These are phyloP conservation scores for Jatropha podagrica DNA, from an alignment of 441 rosid genomes.

Conservation along the genomic window DNA sequence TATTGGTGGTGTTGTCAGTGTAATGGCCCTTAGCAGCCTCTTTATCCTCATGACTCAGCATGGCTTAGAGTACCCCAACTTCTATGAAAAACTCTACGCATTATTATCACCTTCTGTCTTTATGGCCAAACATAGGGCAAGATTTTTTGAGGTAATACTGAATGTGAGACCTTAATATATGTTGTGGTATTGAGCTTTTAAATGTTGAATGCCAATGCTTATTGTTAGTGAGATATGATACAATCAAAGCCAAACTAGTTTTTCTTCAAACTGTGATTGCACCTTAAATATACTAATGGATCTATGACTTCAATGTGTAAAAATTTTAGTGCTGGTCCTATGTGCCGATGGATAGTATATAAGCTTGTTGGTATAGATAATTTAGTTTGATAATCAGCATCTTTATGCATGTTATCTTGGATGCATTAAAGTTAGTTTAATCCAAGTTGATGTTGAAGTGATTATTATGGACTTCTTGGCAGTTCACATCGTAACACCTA, in stretches of 20 bases:
- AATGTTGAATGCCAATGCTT: neutral
- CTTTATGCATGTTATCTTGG: neutral
- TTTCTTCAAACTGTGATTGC: neutral
- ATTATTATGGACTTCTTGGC: neutral
- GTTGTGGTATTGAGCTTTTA: neutral
- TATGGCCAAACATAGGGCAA: conserved; percentile 88
- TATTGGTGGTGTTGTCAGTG: conserved; percentile 92
- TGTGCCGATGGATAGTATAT: neutral
- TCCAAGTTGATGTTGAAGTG: neutral
- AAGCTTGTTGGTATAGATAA: neutral
- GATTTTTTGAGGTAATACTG: conserved; percentile 73
- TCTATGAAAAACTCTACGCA: conserved; percentile 81
- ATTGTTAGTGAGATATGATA: neutral
- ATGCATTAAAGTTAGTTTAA: conserved; percentile 13
- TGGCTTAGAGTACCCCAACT: conserved; percentile 86
- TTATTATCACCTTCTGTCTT: conserved; percentile 78
- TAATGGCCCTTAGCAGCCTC: conserved; percentile 94
- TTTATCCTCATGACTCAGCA: conserved; percentile 89
- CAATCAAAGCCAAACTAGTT: neutral
- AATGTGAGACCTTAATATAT: conserved; percentile 5
- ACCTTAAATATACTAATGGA: neutral
- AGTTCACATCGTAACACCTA: neutral
- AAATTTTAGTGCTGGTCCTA: neutral
- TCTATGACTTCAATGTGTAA: neutral
- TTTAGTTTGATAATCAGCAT: neutral